These are phyloP conservation scores for Solanum medicagineum DNA, from an alignment of 257 asterid genomes.

Conservation along the genomic window DNA sequence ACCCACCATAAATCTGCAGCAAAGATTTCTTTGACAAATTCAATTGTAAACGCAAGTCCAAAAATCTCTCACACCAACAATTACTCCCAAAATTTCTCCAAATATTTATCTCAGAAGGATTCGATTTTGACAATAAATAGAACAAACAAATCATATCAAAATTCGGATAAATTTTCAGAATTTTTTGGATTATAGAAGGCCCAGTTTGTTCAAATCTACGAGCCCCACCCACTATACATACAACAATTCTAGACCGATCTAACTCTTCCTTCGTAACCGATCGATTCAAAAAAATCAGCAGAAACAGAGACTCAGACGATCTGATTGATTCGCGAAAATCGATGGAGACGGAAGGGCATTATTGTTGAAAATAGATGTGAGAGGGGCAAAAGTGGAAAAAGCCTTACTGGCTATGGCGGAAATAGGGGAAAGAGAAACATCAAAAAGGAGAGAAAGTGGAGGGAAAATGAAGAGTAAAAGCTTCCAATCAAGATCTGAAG, in stretches of 20 bases:
- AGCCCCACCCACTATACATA: constrained; percentile 96
- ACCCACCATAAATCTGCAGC: no score
- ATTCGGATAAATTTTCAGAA: constrained; percentile 43
- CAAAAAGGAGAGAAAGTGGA: constrained; percentile 35
- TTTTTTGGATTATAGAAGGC: constrained; percentile 60
- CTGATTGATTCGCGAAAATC: background rate
- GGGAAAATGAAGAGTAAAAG: constrained; percentile 34
- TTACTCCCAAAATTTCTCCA: no score
- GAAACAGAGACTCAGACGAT: background rate
- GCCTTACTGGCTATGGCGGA: constrained; percentile 8
- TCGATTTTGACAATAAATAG: no score
- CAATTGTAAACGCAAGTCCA: no score
- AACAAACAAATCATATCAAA: constrained; percentile 33
- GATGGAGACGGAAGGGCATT: background rate
- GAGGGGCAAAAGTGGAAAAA: constrained; percentile 12
- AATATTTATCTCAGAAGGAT: no score
- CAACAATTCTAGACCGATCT: constrained; percentile 55
- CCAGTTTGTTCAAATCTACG: constrained; percentile 94
- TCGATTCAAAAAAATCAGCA: background rate
- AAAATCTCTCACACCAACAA: no score
- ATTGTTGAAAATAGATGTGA: constrained; percentile 34
- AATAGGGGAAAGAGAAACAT: constrained; percentile 27
- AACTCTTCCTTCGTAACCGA: background rate
- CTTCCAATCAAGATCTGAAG: constrained; percentile 51
- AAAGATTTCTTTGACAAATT: no score